Conservation (phyloP, 2,329 filamentous ascomycete species). For the Acephala macrosclerotiorum region DNA sequence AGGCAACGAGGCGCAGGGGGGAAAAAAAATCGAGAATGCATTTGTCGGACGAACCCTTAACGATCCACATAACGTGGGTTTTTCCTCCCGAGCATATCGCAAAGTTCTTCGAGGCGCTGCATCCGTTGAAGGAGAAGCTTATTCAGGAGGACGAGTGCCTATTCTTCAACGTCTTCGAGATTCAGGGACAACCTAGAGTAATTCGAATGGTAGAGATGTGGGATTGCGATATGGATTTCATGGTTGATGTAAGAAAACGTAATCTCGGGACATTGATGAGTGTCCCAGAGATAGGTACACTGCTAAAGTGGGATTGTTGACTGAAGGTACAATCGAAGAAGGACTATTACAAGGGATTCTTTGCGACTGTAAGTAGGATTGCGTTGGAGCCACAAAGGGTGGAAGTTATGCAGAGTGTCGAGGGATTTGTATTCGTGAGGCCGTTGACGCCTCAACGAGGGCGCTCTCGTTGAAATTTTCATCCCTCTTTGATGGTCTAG, state of each 20-base stretch:
- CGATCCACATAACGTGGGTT: conserved; percentile 9
- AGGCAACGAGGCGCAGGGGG: too few species aligned
- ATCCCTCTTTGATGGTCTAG: background rate
- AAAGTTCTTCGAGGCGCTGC: conserved; percentile 6
- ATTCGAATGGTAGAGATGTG: conserved; percentile 17
- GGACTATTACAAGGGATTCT: conserved; percentile 14
- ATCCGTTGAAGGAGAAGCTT: conserved; percentile 8
- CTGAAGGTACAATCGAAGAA: conserved; percentile 19
- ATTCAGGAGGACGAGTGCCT: conserved; percentile 13
- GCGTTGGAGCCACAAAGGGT: conserved; percentile 15
- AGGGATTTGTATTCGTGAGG: background rate
- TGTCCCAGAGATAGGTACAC: background rate
- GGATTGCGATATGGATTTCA: conserved; percentile 19
- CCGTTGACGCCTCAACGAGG: background rate
- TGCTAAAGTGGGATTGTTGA: background rate
- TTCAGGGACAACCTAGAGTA: background rate
- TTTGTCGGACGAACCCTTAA: background rate
- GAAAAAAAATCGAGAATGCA: too few species aligned
- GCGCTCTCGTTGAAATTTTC: background rate
- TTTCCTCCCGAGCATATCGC: background rate
- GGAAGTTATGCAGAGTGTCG: conserved; percentile 1
- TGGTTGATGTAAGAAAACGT: conserved; percentile 6
- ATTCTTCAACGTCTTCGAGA: conserved; percentile 13
- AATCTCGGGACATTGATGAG: background rate
- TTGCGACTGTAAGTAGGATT: conserved; percentile 7